Base-by-base conservation (phyloP, 2,329 filamentous ascomycete species). In the Parafenestella ontariensis region DNA sequence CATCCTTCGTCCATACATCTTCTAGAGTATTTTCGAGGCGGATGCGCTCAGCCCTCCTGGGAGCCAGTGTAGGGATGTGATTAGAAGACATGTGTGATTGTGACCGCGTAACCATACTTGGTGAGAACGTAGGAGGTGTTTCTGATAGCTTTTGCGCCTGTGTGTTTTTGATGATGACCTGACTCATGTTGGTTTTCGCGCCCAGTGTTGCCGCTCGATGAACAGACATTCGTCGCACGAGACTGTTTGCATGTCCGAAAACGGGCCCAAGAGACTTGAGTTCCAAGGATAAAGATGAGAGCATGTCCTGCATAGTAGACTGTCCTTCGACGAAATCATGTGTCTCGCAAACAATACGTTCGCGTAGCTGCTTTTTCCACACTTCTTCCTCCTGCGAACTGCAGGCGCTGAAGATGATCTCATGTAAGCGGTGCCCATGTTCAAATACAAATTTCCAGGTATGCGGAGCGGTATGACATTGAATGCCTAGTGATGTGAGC, bases 361-460 rank as follows among this genome's bases (percentile, higher is more conserved):
- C 80, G 26, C 80, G 75, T 20, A 96, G 79, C n/a, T 88, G 84
- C 15, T 79, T 81, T 58, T 88, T 87, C 94, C 95, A 99, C 65
- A 89, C 86, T 41, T 84, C 79, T 66, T 95, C 91, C 72, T 99
- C 94, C 36, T 84, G 86, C 0, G 86, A 81, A 1, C 89, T 94
- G 66, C 92, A 96, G 31, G 92, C 94, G 61, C 90, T 96, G 77
- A 96, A 82, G 36, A 97, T 87, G 15, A 96, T 77, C 75, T 98
- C 94, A 71, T 91, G 94, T 48, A 94, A 80, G 55, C 90, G 87
- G 61, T 89, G 85, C 52, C 89, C 83, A 61, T 86, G 85, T 71
- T 95, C 88, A 68, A 98, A 97, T 2, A 91, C 82, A 10, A 97
- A 69, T 72, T 98, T 99, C 94, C 93, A 98, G 1, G 92, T 95